Conservation (phyloP, 495 filamentous ascomycete genomes). For the Tetracladium setigerum region DNA sequence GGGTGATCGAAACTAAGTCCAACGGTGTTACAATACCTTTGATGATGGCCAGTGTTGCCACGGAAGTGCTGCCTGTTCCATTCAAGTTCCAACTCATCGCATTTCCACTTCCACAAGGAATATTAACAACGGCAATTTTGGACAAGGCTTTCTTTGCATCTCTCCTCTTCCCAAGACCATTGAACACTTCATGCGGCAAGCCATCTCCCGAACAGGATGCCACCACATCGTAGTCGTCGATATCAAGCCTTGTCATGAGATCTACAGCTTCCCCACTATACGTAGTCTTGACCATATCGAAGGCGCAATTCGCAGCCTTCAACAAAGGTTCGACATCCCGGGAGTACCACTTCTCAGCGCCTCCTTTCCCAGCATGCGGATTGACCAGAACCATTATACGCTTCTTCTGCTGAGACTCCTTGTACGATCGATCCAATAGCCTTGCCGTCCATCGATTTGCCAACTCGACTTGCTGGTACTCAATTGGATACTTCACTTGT, state of each 20-base stretch:
- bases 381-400: slow-evolving; percentile 85
- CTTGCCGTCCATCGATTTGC: slow-evolving; percentile 52
- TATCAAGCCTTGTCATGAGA: slow-evolving; percentile 71
- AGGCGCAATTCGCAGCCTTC: slow-evolving; percentile 66
- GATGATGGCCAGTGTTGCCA: slow-evolving; percentile 73
- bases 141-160: slow-evolving; percentile 68
- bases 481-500: slow-evolving; percentile 53
- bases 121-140: slow-evolving; percentile 77
- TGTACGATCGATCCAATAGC: slow-evolving; percentile 67
- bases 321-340: slow-evolving; percentile 76
- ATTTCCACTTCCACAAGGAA: slow-evolving; percentile 91
- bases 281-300: slow-evolving; percentile 69
- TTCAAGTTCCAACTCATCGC: slow-evolving; percentile 87
- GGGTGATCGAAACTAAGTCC: slow-evolving; percentile 83
- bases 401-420: slow-evolving; percentile 58
- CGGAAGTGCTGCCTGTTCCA: slow-evolving; percentile 66
- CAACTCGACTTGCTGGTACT: slow-evolving; percentile 38
- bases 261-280: slow-evolving; percentile 71
- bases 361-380: slow-evolving; percentile 80
- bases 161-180: slow-evolving; percentile 69
- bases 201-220: slow-evolving; percentile 91
- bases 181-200: slow-evolving; percentile 88
- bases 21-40: slow-evolving; percentile 78
- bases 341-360: slow-evolving; percentile 64
- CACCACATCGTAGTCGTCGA: slow-evolving; percentile 72